These are phyloP conservation scores for Obba rivulosa DNA, from an alignment of 768 basidiomycete genomes.

Conservation along the genomic window DNA sequence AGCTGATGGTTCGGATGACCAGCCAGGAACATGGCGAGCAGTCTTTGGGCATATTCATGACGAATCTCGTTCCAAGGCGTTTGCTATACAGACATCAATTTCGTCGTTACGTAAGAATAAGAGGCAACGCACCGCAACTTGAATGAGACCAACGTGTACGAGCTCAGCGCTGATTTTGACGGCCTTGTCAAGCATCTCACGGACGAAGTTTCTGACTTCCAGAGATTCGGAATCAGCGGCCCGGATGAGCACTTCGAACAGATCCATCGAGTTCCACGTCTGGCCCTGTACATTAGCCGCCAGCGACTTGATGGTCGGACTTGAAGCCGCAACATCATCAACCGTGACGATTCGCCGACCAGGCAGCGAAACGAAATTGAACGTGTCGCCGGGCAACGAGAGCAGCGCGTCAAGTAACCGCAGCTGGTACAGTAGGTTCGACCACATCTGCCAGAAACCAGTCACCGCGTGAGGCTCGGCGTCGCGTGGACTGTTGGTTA, in stretches of 20 bases:
- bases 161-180: slow-evolving; percentile 92
- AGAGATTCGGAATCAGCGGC: slow-evolving; percentile 64
- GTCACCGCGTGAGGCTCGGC: slow-evolving; percentile 73
- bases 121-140: slow-evolving; percentile 66
- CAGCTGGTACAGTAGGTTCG: slow-evolving; percentile 79
- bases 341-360: slow-evolving; percentile 80
- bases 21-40: slow-evolving; percentile 85
- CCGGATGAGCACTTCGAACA: slow-evolving; percentile 84
- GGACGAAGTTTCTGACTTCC: slow-evolving; percentile 72
- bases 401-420: slow-evolving; percentile 85
- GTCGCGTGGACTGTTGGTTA: slow-evolving; percentile 76
- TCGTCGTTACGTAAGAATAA: neutral
- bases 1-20: slow-evolving; percentile 94
- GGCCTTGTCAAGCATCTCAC: slow-evolving; percentile 91
- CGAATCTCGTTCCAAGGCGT: slow-evolving; percentile 85
- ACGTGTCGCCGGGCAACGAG: slow-evolving; percentile 83
- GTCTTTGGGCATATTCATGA: slow-evolving; percentile 77
- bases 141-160: slow-evolving; percentile 88
- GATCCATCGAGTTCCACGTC: slow-evolving; percentile 91
- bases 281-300: slow-evolving; percentile 88
- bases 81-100: slow-evolving; percentile 40
- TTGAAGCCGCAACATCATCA: slow-evolving; percentile 79
- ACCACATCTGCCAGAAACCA: slow-evolving; percentile 85
- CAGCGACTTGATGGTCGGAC: slow-evolving; percentile 87
- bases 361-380: slow-evolving; percentile 87